Conservation (phyloP, 306 rosid genomes). For the Glycine latifolia region DNA sequence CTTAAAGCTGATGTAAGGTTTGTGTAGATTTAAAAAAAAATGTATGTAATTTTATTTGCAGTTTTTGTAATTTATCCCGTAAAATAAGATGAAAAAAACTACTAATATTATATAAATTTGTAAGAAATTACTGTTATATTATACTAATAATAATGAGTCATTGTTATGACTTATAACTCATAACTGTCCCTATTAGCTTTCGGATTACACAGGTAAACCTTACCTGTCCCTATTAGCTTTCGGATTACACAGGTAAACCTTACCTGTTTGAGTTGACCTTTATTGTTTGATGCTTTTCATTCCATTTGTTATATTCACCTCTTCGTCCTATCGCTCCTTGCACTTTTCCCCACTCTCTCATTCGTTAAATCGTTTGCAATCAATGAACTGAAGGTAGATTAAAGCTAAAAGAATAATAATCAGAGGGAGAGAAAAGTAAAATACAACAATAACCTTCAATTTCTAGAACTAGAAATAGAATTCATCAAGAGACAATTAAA, state of each 20-base stretch:
- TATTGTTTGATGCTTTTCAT: neutral
- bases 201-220: slow-evolving; percentile 2
- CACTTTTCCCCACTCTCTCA: neutral
- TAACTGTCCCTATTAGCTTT: neutral
- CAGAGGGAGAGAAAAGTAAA: neutral
- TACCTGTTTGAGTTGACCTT: slow-evolving; percentile 16
- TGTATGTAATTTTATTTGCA: too few relatives aligned
- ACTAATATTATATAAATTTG: too few relatives aligned
- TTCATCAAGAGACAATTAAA: neutral
- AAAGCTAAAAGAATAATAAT: slow-evolving; percentile 23
- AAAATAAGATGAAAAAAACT: too few relatives aligned
- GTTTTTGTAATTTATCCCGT: too few relatives aligned
- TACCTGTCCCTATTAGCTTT: slow-evolving; percentile 7
- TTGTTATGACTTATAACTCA: neutral
- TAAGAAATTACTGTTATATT: too few relatives aligned
- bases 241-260: slow-evolving; percentile 2
- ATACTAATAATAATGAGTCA: neutral
- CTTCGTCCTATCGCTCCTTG: neutral
- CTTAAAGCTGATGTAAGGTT: too few relatives aligned
- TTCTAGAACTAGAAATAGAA: neutral
- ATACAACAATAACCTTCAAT: neutral
- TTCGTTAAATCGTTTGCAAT: neutral
- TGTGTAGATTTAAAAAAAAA: too few relatives aligned
- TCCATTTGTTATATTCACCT: neutral
- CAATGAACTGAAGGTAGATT: neutral